Conservation (phyloP, 768 basidiomycete species). For the Lactifluus echinatus region DNA sequence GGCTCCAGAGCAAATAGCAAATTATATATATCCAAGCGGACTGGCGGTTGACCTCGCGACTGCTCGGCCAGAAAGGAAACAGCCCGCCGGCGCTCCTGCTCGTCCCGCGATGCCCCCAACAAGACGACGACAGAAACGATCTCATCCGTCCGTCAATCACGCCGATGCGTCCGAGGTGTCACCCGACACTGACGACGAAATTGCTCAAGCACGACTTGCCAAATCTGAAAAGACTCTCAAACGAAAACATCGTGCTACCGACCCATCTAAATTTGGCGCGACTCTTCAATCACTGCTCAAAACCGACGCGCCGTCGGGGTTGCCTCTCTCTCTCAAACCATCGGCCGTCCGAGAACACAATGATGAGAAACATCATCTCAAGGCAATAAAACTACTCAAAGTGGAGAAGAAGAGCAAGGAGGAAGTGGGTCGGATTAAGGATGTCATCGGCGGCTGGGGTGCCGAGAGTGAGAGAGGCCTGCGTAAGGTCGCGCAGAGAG, state of each 20-base stretch:
- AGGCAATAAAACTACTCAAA: slow-evolving; percentile 63
- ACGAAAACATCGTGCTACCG: slow-evolving; percentile 75
- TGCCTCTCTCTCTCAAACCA: slow-evolving; percentile 74
- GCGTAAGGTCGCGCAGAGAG: slow-evolving; percentile 79
- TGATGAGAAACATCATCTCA: slow-evolving; percentile 65
- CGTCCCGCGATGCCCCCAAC: slow-evolving; percentile 37
- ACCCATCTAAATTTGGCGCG: slow-evolving; percentile 62
- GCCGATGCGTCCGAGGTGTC: slow-evolving; percentile 14
- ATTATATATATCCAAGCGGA: background rate
- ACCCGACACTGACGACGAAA: slow-evolving; percentile 56
- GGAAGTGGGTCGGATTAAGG: slow-evolving; percentile 55
- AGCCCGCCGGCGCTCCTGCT: background rate
- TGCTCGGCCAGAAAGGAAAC: slow-evolving; percentile 3
- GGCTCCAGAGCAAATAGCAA: background rate
- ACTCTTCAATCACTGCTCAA: slow-evolving; percentile 63
- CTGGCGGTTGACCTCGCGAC: slow-evolving; percentile 12
- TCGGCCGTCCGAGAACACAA: slow-evolving; percentile 59
- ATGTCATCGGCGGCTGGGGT: slow-evolving; percentile 85
- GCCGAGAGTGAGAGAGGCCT: slow-evolving; percentile 68
- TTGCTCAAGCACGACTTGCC: slow-evolving; percentile 40
- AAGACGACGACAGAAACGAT: slow-evolving; percentile 51
- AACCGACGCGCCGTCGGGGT: slow-evolving; percentile 59
- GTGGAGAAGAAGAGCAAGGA: slow-evolving; percentile 67
- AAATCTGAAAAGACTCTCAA: slow-evolving; percentile 79
- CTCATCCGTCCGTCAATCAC: slow-evolving; percentile 20